phyloP scores from a whole-genome alignment of 805 yeast species.

The Yamadazyma insecticola region DNA sequence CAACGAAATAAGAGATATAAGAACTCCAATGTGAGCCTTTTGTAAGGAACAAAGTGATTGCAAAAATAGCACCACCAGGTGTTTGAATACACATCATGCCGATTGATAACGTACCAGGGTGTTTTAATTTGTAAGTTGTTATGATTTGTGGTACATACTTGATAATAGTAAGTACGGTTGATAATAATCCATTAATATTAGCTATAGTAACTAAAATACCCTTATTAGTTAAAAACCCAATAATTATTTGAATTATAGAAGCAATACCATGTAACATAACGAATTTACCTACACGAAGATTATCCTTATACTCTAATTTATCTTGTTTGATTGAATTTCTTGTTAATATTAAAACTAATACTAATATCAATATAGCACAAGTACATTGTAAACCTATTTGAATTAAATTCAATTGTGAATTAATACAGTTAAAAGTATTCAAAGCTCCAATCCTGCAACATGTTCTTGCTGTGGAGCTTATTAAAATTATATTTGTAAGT shows the following conservation, averaged over 20 bases:
- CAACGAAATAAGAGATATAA: slow-evolving; percentile 75
- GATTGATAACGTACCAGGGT: slow-evolving; percentile 74
- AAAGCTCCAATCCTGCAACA: slow-evolving; percentile 53
- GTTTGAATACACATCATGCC: slow-evolving; percentile 84
- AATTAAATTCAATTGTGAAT: slow-evolving; percentile 59
- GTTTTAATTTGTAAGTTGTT: slow-evolving; percentile 65
- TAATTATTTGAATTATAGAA: slow-evolving; percentile 29
- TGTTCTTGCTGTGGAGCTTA: slow-evolving; percentile 54
- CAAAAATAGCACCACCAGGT: slow-evolving; percentile 84
- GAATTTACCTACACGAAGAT: slow-evolving; percentile 36
- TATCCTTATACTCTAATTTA: slow-evolving; percentile 37
- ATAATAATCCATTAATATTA: slow-evolving; percentile 56
- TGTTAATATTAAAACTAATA: slow-evolving; percentile 49
- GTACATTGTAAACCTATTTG: slow-evolving; percentile 63
- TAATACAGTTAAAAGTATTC: slow-evolving; percentile 53
- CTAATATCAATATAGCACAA: slow-evolving; percentile 54
- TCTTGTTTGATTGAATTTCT: slow-evolving; percentile 43
- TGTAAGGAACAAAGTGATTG: slow-evolving; percentile 62
- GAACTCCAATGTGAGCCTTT: slow-evolving; percentile 84
- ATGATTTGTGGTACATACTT: slow-evolving; percentile 79
- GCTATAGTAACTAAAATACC: slow-evolving; percentile 40
- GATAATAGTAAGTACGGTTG: slow-evolving; percentile 58
- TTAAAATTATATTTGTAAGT: slow-evolving; percentile 57
- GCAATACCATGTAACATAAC: slow-evolving; percentile 35
- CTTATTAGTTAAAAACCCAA: slow-evolving; percentile 24